phyloP scores from a whole-genome alignment of 768 basidiomycete genomes.

The Boletus huronensis region DNA sequence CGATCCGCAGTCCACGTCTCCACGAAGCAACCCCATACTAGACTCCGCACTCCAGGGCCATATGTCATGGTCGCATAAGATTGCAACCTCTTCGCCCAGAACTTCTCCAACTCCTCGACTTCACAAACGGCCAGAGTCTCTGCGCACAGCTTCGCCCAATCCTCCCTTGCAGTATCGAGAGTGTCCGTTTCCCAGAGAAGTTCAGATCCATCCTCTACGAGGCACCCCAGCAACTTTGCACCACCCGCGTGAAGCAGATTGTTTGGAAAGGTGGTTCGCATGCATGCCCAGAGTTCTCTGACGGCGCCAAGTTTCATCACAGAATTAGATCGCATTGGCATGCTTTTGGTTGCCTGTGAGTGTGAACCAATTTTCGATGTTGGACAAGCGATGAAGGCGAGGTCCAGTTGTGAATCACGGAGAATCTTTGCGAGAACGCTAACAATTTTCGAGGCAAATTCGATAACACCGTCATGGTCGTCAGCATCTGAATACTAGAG shows the following conservation, averaged over 20 bases:
- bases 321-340: constrained; percentile 33
- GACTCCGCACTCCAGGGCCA: constrained; percentile 40
- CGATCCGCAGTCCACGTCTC: constrained; percentile 51
- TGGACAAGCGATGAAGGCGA: constrained; percentile 30
- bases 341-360: constrained; percentile 4
- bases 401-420: constrained; percentile 43
- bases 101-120: constrained; percentile 43
- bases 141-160: constrained; percentile 61
- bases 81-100: constrained; percentile 42
- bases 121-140: constrained; percentile 51
- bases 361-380: constrained; percentile 7
- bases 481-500: constrained; percentile 36
- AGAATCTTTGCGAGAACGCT: constrained; percentile 49
- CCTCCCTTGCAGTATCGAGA: constrained; percentile 42
- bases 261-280: constrained; percentile 42
- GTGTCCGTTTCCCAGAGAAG: constrained; percentile 43
- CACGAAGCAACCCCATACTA: constrained; percentile 57
- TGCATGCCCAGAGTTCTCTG: constrained; percentile 54
- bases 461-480: constrained; percentile 37
- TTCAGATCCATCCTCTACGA: constrained; percentile 47
- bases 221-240: constrained; percentile 43
- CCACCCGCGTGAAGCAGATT: constrained; percentile 42
- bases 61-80: constrained; percentile 29
- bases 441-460: constrained; percentile 40
- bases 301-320: constrained; percentile 57